Evolutionary conservation across 768 basidiomycete genomes (phyloP).

Genomic region (Boletus reticuloceps): DNA sequence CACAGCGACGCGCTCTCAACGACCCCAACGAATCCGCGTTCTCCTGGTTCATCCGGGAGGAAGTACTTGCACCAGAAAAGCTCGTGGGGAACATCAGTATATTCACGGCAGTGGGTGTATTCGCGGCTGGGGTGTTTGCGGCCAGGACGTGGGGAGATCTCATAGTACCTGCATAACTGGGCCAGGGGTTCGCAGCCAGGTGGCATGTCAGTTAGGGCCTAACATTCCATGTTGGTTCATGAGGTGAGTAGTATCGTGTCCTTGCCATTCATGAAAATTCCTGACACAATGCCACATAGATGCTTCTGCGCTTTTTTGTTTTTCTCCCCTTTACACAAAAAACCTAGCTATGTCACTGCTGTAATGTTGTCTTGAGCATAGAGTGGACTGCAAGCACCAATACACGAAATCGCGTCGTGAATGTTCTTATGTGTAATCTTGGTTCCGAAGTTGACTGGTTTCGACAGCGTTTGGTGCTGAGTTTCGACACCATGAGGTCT

Average conservation of each 20-base stretch:
- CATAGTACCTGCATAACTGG: conserved; percentile 58
- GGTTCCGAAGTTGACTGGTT: conserved; percentile 6
- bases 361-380: conserved; percentile 19
- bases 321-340: conserved; percentile 14
- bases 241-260: conserved; percentile 4
- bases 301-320: background rate
- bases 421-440: conserved; percentile 9
- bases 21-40: conserved; percentile 67
- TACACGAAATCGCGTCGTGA: conserved; percentile 14
- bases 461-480: conserved; percentile 12
- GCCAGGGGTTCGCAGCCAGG: background rate
- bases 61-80: conserved; percentile 74
- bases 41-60: conserved; percentile 51
- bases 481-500: conserved; percentile 1
- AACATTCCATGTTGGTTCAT: background rate
- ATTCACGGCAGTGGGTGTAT: conserved; percentile 60
- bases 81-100: conserved; percentile 71
- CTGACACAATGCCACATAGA: conserved; percentile 4
- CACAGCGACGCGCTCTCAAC: conserved; percentile 40
- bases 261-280: background rate
- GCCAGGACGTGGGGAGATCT: conserved; percentile 78
- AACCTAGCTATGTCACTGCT: conserved; percentile 16
- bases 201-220: too few species aligned
- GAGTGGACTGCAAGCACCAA: conserved; percentile 14
- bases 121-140: conserved; percentile 65